A percentile compares a stretch with the other conserved stretches of the same genome.
phyloP scores from a whole-genome alignment of 176 grass and related monocot species.

The Musa schizocarpa region DNA sequence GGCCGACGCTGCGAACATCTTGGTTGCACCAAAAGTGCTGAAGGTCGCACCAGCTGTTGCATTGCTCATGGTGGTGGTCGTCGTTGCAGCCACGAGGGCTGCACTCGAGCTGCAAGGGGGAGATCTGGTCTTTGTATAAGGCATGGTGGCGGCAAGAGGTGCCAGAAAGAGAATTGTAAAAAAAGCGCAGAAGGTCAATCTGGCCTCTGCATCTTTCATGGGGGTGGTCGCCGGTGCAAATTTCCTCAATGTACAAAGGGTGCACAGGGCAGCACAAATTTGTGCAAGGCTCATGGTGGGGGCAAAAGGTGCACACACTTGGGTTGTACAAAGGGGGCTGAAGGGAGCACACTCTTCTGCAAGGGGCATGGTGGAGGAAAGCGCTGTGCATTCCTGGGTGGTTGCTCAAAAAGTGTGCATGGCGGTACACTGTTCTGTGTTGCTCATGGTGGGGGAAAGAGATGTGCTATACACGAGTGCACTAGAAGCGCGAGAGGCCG shows the following conservation, averaged over 20 bases:
- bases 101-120: not conserved
- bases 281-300: not conserved
- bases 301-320: not conserved
- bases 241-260: not conserved
- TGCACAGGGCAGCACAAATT: not conserved
- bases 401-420: not conserved
- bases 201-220: not conserved
- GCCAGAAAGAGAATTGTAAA: not conserved
- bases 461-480: not conserved
- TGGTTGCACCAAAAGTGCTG: not conserved
- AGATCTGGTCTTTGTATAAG: not conserved
- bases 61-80: not conserved
- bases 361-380: not conserved
- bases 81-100: not conserved
- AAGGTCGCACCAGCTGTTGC: not conserved
- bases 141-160: not conserved
- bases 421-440: not conserved
- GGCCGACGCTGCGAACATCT: not conserved
- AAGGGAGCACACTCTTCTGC: not conserved
- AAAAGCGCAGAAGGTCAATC: not conserved
- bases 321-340: not conserved
- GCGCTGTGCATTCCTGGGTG: not conserved
- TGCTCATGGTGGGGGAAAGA: not conserved
- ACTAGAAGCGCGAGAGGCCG: not conserved
- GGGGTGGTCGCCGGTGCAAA: not conserved